A percentile compares a stretch with the other conserved stretches of the same genome.
Conservation (phyloP, 192 early-diverging fungal species). For the Endogone sp. region DNA sequence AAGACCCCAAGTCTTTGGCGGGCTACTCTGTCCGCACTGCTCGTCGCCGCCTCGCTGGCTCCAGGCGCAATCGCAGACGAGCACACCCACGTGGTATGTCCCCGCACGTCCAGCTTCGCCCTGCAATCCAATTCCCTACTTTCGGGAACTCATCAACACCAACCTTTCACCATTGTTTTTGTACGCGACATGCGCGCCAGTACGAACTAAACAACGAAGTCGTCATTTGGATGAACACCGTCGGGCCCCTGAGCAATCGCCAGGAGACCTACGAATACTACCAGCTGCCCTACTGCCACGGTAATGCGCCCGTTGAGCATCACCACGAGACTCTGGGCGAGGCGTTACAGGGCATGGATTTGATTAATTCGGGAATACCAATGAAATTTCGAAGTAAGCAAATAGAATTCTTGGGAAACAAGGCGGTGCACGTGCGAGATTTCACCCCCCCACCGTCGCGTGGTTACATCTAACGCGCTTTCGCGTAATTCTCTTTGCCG, state of each 20-base stretch:
- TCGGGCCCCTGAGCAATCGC: conserved; percentile 57
- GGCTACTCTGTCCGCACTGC: neutral
- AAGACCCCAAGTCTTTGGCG: no score
- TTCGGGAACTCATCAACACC: no score
- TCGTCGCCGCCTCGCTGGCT: neutral
- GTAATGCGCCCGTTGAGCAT: conserved; percentile 54
- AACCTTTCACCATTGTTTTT: neutral
- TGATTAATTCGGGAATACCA: conserved; percentile 65
- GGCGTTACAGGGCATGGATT: conserved; percentile 72
- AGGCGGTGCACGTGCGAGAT: neutral
- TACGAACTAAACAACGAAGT: conserved; percentile 62
- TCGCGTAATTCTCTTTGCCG: no score
- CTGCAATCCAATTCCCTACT: no score
- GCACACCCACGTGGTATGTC: neutral
- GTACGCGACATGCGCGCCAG: conserved; percentile 18
- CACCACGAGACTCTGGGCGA: conserved; percentile 80
- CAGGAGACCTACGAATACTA: conserved; percentile 77
- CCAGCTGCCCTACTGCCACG: conserved; percentile 70
- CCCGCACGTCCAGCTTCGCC: no score
- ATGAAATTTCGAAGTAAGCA: conserved; percentile 60
- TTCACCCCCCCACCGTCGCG: neutral
- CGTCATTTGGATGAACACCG: conserved; percentile 66
- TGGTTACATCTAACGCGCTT: neutral
- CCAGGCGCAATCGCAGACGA: neutral
- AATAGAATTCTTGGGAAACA: neutral